Evolutionary conservation across 805 yeast species (phyloP).

Genomic region (Wickerhamiella dianesei): DNA sequence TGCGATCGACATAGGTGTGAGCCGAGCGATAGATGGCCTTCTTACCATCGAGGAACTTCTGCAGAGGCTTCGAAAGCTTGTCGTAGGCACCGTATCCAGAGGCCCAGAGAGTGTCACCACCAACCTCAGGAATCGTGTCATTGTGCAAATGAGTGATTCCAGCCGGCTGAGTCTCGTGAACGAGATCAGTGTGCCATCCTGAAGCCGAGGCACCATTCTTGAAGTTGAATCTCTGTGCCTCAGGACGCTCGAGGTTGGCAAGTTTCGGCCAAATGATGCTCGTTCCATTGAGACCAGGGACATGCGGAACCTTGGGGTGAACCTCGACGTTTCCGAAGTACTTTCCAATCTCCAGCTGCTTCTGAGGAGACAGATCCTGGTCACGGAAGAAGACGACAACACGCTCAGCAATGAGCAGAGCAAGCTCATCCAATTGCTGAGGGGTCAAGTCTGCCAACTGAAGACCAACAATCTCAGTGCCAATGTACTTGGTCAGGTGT

Average conservation of each 20-base stretch:
- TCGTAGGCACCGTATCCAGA: slow-evolving; percentile 44
- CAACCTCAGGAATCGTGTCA: slow-evolving; percentile 41
- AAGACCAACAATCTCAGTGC: slow-evolving; percentile 38
- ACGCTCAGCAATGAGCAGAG: slow-evolving; percentile 35
- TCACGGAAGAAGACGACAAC: slow-evolving; percentile 40
- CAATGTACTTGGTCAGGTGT: slow-evolving; percentile 34
- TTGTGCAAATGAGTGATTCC: slow-evolving; percentile 55
- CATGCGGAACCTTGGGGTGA: slow-evolving; percentile 24
- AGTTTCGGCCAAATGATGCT: slow-evolving; percentile 25
- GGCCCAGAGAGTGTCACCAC: slow-evolving; percentile 45
- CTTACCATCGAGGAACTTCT: slow-evolving; percentile 37
- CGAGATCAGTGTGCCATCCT: slow-evolving; percentile 61
- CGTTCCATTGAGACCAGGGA: slow-evolving; percentile 34
- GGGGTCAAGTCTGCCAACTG: slow-evolving; percentile 33
- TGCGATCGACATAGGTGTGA: slow-evolving; percentile 31
- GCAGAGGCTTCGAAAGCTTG: slow-evolving; percentile 36
- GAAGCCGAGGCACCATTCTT: slow-evolving; percentile 20
- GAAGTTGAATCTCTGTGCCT: slow-evolving; percentile 18
- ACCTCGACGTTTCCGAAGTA: slow-evolving; percentile 35
- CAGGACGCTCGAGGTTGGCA: slow-evolving; percentile 38
- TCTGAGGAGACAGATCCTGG: slow-evolving; percentile 32
- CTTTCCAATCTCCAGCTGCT: slow-evolving; percentile 33
- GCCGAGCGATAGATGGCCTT: slow-evolving; percentile 43
- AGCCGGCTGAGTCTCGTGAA: slow-evolving; percentile 65
- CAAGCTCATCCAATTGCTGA: slow-evolving; percentile 36